Conservation (phyloP, 176 grass and related monocot genomes). For the Bonia amplexicaulis region DNA sequence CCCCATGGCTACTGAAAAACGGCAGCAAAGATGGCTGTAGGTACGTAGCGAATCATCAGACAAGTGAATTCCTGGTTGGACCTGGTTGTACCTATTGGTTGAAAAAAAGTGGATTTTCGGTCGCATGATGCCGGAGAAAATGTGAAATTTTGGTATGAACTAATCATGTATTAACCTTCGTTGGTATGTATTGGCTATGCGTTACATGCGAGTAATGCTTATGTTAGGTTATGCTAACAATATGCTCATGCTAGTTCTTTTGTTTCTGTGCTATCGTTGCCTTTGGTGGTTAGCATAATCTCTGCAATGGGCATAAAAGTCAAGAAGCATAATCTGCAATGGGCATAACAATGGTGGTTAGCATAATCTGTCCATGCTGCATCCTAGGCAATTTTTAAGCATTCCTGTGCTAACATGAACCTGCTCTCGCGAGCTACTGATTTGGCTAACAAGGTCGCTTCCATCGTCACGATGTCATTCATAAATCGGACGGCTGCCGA, state of each 20-base stretch:
- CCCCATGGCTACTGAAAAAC: not conserved
- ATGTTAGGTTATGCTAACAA: not conserved
- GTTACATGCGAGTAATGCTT: not conserved
- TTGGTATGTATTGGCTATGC: not conserved
- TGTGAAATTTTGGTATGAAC: conserved; percentile 39
- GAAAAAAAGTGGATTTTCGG: not conserved
- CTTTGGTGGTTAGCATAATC: not conserved
- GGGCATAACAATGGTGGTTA: not conserved
- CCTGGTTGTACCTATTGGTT: not conserved
- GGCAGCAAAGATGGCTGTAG: conserved; percentile 18
- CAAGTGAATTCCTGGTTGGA: not conserved
- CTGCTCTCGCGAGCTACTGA: not conserved
- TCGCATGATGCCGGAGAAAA: conserved; percentile 4
- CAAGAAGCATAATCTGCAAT: not conserved
- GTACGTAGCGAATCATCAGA: not conserved
- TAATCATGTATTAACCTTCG: not conserved
- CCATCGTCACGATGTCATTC: not conserved
- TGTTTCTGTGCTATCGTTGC: not conserved
- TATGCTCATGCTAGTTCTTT: not conserved
- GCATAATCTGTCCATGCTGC: not conserved
- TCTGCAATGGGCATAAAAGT: not conserved
- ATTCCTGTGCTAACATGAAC: not conserved
- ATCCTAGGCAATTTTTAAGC: not conserved
- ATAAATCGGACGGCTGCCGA: not conserved
- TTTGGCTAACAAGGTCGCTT: no score